A percentile compares a stretch with the other conserved stretches of the same genome.
Conservation (phyloP, 2,329 filamentous ascomycete species). For the Ascochyta fabae region DNA sequence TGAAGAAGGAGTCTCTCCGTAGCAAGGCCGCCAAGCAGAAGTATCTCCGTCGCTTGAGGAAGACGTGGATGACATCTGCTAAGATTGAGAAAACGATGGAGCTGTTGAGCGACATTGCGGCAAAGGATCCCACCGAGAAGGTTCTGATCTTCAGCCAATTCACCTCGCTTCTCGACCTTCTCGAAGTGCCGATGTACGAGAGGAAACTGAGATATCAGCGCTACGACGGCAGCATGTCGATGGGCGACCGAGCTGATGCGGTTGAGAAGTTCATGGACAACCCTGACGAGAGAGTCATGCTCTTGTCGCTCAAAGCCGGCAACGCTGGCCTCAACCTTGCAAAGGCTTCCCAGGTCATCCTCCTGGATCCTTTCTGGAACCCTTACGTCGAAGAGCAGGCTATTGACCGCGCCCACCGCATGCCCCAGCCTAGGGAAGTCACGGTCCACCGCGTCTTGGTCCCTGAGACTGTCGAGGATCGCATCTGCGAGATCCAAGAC, state of each 20-base stretch:
- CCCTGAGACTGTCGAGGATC: conserved; percentile 81
- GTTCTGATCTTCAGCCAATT: conserved; percentile 85
- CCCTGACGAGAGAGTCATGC: conserved; percentile 69
- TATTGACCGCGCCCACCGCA: conserved; percentile 86
- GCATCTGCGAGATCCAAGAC: conserved; percentile 80
- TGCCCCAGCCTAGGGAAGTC: conserved; percentile 78
- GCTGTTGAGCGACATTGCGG: conserved; percentile 62
- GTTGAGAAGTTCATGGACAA: conserved; percentile 72
- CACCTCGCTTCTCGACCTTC: conserved; percentile 77
- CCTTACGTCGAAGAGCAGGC: conserved; percentile 93
- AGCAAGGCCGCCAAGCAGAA: conserved; percentile 69
- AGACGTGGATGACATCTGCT: conserved; percentile 74
- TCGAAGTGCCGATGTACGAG: conserved; percentile 74
- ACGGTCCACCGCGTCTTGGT: conserved; percentile 82
- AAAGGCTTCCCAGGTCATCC: conserved; percentile 82
- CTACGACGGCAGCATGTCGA: conserved; percentile 79
- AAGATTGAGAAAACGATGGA: conserved; percentile 75
- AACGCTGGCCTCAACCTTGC: conserved; percentile 88
- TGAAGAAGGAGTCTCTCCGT: conserved; percentile 70
- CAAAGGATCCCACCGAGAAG: conserved; percentile 67
- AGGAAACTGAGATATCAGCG: conserved; percentile 66
- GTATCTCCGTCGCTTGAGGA: conserved; percentile 72
- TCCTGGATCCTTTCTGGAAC: conserved; percentile 95
- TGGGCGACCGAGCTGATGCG: conserved; percentile 69
- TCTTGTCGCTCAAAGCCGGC: conserved; percentile 80